Evolutionary conservation across 176 grass and related monocot species (phyloP), one percentile per base, ranked within the genome.

Genomic region (Bothriochloa decipiens): DNA sequence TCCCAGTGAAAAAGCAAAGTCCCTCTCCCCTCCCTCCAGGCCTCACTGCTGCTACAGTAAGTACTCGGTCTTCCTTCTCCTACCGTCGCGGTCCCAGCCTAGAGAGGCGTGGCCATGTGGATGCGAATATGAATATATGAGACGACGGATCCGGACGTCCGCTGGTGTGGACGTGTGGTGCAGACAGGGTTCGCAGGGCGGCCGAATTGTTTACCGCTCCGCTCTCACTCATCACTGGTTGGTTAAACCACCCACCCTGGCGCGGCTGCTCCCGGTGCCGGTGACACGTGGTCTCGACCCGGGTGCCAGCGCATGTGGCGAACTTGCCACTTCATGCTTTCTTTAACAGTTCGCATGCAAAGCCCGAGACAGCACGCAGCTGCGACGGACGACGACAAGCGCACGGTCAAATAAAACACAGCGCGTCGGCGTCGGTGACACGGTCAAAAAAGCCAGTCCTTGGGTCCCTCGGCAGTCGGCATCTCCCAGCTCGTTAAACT

Each of bases 221-320:
- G 37, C 22, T 22, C 47, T 25, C 55, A 25, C 33, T 43, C 50
- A 20, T 2, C 42, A 45, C 42, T 45, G 42, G 42, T 49, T 49
- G 40, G 40, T 52, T 52, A 52, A 40, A 35, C 35, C 23, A 36
- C 50, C 35, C 23, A 36, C 50, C 36, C 7, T 9, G 57, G 12
- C 45, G 37, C 55, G 20, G 58, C 39, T 25, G 1, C 55, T 26
- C 3, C 2, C 13, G 22, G 13, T 12, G 42, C 42, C 42, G 42
- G 42, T 43, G 77, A 20, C 77, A 80, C 77, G 42, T 67, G 77
- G 41, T 40, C 71, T 53, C 72, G 40, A 10, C 60, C 40, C 41
- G 15, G 26, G 25, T 17, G 62, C 76, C 29, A 32, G 29, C 77
- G 25, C 63, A 66, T 33, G 41, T 66, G 77, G 9, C 1, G 26